phyloP scores from a whole-genome alignment of 2,329 filamentous ascomycete species.

The Lachnellula suecica region DNA sequence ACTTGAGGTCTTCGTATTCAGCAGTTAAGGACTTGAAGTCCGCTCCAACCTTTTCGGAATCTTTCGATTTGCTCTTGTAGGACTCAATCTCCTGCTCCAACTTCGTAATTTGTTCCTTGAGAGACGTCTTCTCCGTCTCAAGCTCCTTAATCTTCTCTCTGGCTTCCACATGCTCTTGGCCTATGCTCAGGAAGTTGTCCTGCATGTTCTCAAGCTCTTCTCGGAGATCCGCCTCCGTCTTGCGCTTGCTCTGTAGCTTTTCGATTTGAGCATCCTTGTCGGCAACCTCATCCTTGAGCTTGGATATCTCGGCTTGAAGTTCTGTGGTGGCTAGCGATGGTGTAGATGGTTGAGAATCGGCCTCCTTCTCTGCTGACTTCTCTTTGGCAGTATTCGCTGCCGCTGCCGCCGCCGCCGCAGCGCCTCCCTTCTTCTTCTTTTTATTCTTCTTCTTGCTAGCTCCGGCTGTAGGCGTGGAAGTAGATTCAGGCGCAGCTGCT shows the following conservation, averaged over 20 bases:
- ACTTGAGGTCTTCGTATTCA: conserved; percentile 67
- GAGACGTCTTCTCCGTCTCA: conserved; percentile 62
- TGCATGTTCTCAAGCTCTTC: conserved; percentile 85
- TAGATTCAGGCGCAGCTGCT: conserved; percentile 4
- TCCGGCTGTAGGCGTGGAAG: conserved; percentile 33
- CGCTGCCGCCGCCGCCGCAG: conserved; percentile 26
- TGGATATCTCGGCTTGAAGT: conserved; percentile 28
- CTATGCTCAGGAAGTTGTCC: conserved; percentile 76
- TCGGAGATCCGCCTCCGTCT: conserved; percentile 73
- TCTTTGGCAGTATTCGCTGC: conserved; percentile 25
- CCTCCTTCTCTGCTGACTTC: conserved; percentile 14
- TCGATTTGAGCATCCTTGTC: conserved; percentile 65
- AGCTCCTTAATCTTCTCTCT: conserved; percentile 76
- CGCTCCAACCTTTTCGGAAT: conserved; percentile 27
- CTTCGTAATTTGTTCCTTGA: conserved; percentile 63
- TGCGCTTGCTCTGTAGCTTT: conserved; percentile 65
- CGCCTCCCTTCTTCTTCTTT: conserved; percentile 76
- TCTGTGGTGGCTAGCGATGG: conserved; percentile 10
- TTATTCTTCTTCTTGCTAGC: conserved; percentile 78
- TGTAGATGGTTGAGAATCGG: conserved; percentile 9
- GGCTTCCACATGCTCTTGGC: conserved; percentile 79
- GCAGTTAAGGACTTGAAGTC: conserved; percentile 40
- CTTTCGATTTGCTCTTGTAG: conserved; percentile 28
- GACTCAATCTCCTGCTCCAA: conserved; percentile 68
- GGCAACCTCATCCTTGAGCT: conserved; percentile 28